phyloP scores from a whole-genome alignment of 768 basidiomycete species.

The Phylloporus rhodoxanthus region DNA sequence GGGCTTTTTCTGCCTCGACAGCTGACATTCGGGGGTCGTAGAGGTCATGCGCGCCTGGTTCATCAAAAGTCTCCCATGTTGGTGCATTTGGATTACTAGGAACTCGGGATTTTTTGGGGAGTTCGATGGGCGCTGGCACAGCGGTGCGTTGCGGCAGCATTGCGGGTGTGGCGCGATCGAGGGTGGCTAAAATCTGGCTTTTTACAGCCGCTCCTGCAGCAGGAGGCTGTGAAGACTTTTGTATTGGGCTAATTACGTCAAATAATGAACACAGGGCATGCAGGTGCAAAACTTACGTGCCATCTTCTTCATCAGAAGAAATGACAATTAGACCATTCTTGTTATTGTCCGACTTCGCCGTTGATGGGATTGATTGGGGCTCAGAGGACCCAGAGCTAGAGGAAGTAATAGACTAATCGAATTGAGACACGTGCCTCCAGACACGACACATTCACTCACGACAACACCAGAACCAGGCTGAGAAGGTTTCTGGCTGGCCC shows the following conservation, averaged over 20 bases:
- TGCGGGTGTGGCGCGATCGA: slow-evolving; percentile 21
- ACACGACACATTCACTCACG: slow-evolving; percentile 13
- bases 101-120: slow-evolving; percentile 18
- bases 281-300: slow-evolving; percentile 3
- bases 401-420: slow-evolving; percentile 22
- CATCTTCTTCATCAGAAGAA: slow-evolving; percentile 30
- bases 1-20: slow-evolving; percentile 67
- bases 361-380: slow-evolving; percentile 15
- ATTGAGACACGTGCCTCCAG: background rate
- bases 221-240: background rate
- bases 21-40: slow-evolving; percentile 34
- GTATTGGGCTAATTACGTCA: slow-evolving; percentile 9
- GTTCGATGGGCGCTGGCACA: slow-evolving; percentile 32
- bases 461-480: slow-evolving; percentile 9
- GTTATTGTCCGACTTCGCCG: slow-evolving; percentile 1
- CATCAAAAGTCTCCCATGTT: slow-evolving; percentile 30
- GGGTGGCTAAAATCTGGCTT: slow-evolving; percentile 16
- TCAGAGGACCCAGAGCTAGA: slow-evolving; percentile 18
- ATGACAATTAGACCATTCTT: slow-evolving; percentile 20
- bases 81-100: slow-evolving; percentile 9
- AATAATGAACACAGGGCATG: background rate
- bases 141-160: slow-evolving; percentile 14
- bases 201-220: background rate
- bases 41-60: slow-evolving; percentile 19
- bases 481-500: slow-evolving; percentile 15